Conservation (phyloP, 169 alveolate genomes). For the Blepharisma undulans region DNA sequence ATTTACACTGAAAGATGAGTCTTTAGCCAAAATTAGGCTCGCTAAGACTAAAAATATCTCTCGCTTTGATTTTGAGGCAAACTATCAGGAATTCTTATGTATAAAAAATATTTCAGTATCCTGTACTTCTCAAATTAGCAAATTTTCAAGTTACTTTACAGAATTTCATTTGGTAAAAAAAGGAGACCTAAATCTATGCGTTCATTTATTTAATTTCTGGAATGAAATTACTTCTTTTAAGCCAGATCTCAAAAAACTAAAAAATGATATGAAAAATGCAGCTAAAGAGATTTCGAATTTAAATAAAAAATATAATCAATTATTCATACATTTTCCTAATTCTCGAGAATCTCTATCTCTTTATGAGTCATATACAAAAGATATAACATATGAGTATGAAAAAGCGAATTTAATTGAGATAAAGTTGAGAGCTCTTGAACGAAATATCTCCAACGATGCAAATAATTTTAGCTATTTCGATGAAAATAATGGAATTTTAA, state of each 20-base stretch:
- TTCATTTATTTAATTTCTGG: neutral
- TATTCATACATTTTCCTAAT: neutral
- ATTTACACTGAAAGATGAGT: neutral
- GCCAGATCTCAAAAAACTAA: neutral
- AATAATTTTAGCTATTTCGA: neutral
- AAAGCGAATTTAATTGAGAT: neutral
- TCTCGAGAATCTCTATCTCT: neutral
- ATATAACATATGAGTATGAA: neutral
- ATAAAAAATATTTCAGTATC: neutral
- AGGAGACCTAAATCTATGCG: neutral
- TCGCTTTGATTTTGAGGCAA: neutral
- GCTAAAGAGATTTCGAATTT: neutral
- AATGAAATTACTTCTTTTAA: neutral
- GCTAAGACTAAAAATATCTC: neutral
- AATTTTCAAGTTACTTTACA: neutral
- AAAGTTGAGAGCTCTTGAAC: neutral
- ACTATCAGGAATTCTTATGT: neutral
- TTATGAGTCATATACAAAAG: neutral
- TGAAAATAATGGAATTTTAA: neutral
- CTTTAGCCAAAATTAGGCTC: neutral
- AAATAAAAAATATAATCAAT: neutral
- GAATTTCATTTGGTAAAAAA: neutral
- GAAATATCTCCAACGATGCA: neutral
- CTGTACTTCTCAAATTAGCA: neutral
- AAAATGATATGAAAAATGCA: neutral